Evolutionary conservation across 2,329 filamentous ascomycete genomes (phyloP).

Genomic region (Fusarium luffae): DNA sequence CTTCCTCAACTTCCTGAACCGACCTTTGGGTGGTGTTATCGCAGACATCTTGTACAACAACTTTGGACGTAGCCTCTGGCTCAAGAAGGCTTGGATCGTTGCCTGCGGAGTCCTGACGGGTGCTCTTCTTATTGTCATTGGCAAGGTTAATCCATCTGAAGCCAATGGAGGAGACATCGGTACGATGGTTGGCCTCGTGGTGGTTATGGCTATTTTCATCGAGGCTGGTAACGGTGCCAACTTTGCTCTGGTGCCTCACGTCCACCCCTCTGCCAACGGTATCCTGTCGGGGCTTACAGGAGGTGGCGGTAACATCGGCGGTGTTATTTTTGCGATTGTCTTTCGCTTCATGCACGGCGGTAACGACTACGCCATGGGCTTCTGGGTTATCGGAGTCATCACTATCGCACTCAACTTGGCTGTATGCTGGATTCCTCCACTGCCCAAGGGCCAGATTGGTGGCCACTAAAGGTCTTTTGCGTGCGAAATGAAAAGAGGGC

Average conservation of each 20-base stretch:
- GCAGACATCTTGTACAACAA: conserved; percentile 62
- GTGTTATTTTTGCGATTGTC: conserved; percentile 86
- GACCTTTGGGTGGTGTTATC: conserved; percentile 72
- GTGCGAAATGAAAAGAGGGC: not conserved
- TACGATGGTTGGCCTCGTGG: conserved; percentile 80
- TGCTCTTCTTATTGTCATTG: conserved; percentile 69
- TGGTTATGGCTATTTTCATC: conserved; percentile 82
- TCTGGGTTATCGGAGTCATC: conserved; percentile 87
- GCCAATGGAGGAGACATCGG: conserved; percentile 53
- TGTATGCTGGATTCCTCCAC: conserved; percentile 66
- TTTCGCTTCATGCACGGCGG: conserved; percentile 75
- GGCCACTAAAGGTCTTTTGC: conserved; percentile 37
- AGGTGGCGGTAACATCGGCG: conserved; percentile 84
- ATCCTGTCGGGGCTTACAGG: conserved; percentile 81
- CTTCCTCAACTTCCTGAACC: conserved; percentile 75
- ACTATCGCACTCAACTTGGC: conserved; percentile 75
- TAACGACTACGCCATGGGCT: conserved; percentile 71
- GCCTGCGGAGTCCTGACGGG: conserved; percentile 70
- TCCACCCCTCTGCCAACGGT: conserved; percentile 85
- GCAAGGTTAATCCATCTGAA: conserved; percentile 70
- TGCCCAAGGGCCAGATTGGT: conserved; percentile 61
- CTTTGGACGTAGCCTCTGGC: conserved; percentile 50
- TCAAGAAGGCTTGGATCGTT: conserved; percentile 60
- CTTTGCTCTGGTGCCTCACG: conserved; percentile 87
- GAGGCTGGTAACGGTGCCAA: conserved; percentile 89